Evolutionary conservation across 2,329 filamentous ascomycete species (phyloP).

Genomic region (Zopfia rhizophila): DNA sequence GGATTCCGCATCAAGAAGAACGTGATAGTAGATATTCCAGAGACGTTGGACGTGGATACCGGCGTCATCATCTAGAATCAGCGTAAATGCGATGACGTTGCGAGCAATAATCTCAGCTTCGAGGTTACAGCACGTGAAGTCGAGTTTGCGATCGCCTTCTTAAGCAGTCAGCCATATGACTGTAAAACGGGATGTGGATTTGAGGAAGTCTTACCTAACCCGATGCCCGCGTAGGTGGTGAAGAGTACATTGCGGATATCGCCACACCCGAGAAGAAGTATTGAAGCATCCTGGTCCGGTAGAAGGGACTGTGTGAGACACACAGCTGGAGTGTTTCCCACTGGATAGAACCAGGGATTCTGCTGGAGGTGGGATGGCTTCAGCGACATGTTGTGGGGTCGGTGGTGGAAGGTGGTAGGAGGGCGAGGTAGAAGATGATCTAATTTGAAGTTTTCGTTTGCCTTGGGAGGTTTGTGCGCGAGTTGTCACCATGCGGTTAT

Average conservation of each 20-base stretch:
- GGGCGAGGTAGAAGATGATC: too few species aligned
- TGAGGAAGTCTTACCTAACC: conserved; percentile 29
- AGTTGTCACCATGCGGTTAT: too few species aligned
- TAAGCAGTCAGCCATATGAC: background rate
- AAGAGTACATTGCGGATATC: conserved; percentile 68
- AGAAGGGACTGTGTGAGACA: conserved; percentile 53
- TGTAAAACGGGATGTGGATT: background rate
- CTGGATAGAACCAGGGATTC: conserved; percentile 56
- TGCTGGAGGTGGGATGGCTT: conserved; percentile 26
- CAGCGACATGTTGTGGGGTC: conserved; percentile 2
- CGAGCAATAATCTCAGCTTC: conserved; percentile 64
- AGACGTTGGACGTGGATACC: conserved; percentile 40
- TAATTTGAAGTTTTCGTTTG: too few species aligned
- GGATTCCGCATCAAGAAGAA: conserved; percentile 56
- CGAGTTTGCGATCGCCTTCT: conserved; percentile 15
- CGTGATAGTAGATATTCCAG: conserved; percentile 68
- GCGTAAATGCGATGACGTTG: conserved; percentile 64
- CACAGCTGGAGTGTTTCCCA: conserved; percentile 64
- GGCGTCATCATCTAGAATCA: conserved; percentile 58
- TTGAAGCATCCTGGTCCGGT: conserved; percentile 36
- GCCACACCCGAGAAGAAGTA: conserved; percentile 65
- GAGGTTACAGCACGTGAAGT: conserved; percentile 66
- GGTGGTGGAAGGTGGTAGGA: too few species aligned
- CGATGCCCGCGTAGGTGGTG: conserved; percentile 24
- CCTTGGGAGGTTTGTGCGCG: too few species aligned